Evolutionary conservation across 129 eudicot genomes (phyloP).

Genomic region (Cynara cardunculus): DNA sequence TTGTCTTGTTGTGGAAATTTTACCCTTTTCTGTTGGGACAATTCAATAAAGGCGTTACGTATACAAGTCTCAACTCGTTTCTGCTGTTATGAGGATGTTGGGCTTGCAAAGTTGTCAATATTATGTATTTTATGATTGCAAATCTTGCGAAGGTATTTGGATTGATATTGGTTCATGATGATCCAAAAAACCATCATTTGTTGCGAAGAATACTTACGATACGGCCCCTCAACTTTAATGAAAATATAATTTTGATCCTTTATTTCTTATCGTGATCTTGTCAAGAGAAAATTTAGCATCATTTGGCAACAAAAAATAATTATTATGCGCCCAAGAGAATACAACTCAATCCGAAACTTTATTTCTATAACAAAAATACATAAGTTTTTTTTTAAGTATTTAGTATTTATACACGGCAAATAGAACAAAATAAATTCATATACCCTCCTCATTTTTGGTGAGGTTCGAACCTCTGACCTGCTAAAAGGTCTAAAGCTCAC

Average conservation of each 20-base stretch:
- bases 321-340: background rate
- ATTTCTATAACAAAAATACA: background rate
- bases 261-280: background rate
- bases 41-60: no score
- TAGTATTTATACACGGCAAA: no score
- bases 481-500: no score
- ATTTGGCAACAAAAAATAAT: background rate
- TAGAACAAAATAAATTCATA: no score
- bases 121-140: background rate
- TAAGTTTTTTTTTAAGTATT: no score
- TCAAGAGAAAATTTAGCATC: background rate
- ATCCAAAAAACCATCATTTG: background rate
- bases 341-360: background rate
- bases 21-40: no score
- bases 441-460: no score
- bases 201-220: background rate
- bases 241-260: background rate
- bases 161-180: background rate
- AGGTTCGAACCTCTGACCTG: no score
- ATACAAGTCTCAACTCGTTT: background rate
- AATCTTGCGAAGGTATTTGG: background rate
- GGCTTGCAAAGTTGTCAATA: background rate
- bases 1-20: no score
- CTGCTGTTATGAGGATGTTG: background rate
- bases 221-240: background rate